Percentiles rank a stretch among this genome's conserved stretches.
These are phyloP conservation scores for Pythium vanterpoolii DNA, from an alignment of 352 stramenopile species.

Conservation along the genomic window DNA sequence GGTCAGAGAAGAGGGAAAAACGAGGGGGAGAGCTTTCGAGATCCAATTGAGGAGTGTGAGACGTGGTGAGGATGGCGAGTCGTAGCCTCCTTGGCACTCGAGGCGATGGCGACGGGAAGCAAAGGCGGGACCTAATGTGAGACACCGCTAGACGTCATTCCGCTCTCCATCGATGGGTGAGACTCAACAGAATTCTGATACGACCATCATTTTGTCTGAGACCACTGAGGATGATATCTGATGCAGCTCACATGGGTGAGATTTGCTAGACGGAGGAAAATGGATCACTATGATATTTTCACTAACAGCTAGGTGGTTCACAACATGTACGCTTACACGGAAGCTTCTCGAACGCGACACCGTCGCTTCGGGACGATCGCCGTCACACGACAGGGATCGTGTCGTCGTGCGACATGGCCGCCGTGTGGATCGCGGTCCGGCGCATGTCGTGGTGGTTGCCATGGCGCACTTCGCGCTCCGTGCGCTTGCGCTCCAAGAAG, in stretches of 20 bases:
- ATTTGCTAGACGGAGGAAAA: too few relatives aligned
- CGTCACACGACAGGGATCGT: constrained; percentile 22
- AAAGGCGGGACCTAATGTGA: too few relatives aligned
- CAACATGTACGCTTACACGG: constrained; percentile 28
- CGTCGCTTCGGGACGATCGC: constrained; percentile 2
- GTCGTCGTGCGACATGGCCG: constrained; percentile 14
- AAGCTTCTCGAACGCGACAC: constrained; percentile 6
- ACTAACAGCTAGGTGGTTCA: not conserved
- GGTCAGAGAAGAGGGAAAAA: not conserved
- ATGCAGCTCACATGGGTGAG: too few relatives aligned
- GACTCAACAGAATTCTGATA: too few relatives aligned
- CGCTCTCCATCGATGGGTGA: too few relatives aligned
- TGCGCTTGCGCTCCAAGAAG: constrained; percentile 24
- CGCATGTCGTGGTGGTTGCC: not conserved
- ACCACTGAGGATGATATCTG: constrained; percentile 1
- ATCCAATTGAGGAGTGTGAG: not conserved
- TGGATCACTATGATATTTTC: not conserved
- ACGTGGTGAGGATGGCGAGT: too few relatives aligned
- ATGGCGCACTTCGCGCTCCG: constrained; percentile 12
- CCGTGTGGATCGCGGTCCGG: not conserved
- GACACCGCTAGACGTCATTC: too few relatives aligned
- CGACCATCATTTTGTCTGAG: too few relatives aligned
- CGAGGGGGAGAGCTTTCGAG: not conserved
- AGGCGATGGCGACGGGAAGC: too few relatives aligned
- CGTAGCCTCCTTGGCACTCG: not conserved